Base-by-base conservation (phyloP, 352 stramenopile genomes). In the Peronospora farinosa region DNA sequence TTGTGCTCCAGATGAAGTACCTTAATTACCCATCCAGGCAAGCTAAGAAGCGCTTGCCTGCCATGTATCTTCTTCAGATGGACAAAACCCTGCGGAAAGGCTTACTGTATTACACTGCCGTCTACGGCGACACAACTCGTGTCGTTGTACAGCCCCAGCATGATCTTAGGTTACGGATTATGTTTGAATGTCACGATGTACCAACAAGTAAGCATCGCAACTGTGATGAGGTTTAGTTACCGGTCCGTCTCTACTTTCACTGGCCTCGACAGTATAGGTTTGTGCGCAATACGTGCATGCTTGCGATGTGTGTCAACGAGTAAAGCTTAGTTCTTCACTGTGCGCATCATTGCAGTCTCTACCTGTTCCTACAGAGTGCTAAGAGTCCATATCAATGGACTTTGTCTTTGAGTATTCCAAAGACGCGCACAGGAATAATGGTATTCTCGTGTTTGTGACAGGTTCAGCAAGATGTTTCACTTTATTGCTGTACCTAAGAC, bases 391-490 rank as follows among this genome's bases (percentile, higher is more conserved):
- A 1, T 44, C 21, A 7, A 54, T 63, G 56, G 57, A 70, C 54
- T 66, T 66, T 25, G 27, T 61, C 23, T 60, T 64, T 16, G 40
- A 42, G 0, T 28, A 64, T 35, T 48, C 49, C 23, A 36, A 64
- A 23, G 3, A 7, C 7, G 9, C 25, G 8, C 13, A 47, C 7
- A 21, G 28, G 11, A 54, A 39, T 7, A 54, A 45, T 12, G 40
- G 57, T 1, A 12, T 65, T 5, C 27, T 32, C 6, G 51, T 63
- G 11, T 65, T 55, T 32, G 60, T 65, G 49, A 65, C 21, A 44
- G 55, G 5, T 47, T 63, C 13, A 59, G 40, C 33, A 50, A 70
- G 57, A 66, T 66, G 45, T 40, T 57, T 2, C 52, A 63, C 33
- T 28, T 57, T 38, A 40, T 36, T 49, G 17, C 55, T 1, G 40